These are phyloP conservation scores for Plasmodium relictum DNA, from an alignment of 169 alveolate species.

Conservation along the genomic window DNA sequence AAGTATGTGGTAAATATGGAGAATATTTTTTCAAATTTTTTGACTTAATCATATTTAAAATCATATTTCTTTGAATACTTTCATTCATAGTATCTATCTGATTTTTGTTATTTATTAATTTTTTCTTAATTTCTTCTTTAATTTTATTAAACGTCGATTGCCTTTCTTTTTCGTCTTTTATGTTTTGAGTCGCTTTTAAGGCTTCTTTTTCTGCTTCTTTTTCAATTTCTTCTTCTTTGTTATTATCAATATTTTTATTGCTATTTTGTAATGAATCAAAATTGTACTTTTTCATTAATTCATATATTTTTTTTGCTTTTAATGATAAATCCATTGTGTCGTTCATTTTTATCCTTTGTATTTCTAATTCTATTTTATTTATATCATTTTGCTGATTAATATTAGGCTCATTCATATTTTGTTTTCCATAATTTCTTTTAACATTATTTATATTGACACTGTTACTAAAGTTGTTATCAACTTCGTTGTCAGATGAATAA, in stretches of 20 bases:
- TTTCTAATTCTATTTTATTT: conserved; percentile 44
- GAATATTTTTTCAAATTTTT: conserved; percentile 60
- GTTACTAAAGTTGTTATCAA: conserved; percentile 41
- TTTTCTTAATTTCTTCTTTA: conserved; percentile 58
- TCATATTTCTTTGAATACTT: conserved; percentile 66
- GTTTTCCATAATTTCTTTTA: not conserved
- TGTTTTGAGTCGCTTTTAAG: conserved; percentile 41
- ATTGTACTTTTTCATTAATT: conserved; percentile 51
- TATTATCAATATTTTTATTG: conserved; percentile 3
- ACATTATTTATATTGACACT: not conserved
- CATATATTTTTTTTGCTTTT: conserved; percentile 51
- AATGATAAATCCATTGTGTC: conserved; percentile 53
- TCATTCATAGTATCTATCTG: conserved; percentile 28
- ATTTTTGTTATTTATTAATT: conserved; percentile 16
- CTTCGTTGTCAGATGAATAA: conserved; percentile 71
- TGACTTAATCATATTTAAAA: conserved; percentile 26
- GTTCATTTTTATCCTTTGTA: conserved; percentile 63
- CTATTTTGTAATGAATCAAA: conserved; percentile 15
- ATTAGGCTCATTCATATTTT: not conserved
- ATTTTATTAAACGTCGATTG: conserved; percentile 68
- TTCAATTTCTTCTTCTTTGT: conserved; percentile 29
- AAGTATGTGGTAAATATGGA: conserved; percentile 67
- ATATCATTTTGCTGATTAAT: conserved; percentile 5
- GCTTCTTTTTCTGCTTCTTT: conserved; percentile 57
- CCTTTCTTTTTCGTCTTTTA: conserved; percentile 46